Evolutionary conservation across 345 rosid genomes (phyloP).

Genomic region (Dipteronia dyeriana): DNA sequence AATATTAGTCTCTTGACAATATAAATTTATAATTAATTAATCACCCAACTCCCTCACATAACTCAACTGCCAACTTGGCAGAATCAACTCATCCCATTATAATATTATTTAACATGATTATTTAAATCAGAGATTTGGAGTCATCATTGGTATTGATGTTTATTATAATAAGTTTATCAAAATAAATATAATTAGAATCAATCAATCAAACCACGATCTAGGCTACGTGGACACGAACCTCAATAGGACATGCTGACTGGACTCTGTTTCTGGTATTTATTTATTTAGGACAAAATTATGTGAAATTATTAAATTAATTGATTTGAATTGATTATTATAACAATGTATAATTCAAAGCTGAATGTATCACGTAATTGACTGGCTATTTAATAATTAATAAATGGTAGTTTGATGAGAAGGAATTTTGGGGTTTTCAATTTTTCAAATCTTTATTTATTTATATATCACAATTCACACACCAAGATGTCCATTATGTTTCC

Average conservation of each 20-base stretch:
- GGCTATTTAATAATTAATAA: neutral
- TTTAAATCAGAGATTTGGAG: neutral
- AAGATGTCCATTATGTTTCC: conserved; percentile 8
- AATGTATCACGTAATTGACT: conserved; percentile 4
- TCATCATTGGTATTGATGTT: neutral
- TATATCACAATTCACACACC: neutral
- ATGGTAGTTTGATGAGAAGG: neutral
- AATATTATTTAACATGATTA: neutral
- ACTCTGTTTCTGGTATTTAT: neutral
- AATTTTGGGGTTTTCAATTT: neutral
- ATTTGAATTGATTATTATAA: neutral
- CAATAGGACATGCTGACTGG: neutral
- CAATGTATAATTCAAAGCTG: neutral
- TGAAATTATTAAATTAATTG: neutral
- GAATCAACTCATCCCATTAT: neutral
- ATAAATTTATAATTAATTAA: neutral
- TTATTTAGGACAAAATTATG: neutral
- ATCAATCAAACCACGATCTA: conserved; percentile 10
- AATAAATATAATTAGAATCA: neutral
- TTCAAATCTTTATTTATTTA: neutral
- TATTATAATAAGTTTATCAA: neutral
- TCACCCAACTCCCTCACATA: neutral
- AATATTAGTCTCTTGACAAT: no score
- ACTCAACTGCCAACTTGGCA: neutral
- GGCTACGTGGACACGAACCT: conserved; percentile 12